These are phyloP conservation scores for Sextonia rubra DNA, from an alignment of 164 flowering plant genomes.

Conservation along the genomic window DNA sequence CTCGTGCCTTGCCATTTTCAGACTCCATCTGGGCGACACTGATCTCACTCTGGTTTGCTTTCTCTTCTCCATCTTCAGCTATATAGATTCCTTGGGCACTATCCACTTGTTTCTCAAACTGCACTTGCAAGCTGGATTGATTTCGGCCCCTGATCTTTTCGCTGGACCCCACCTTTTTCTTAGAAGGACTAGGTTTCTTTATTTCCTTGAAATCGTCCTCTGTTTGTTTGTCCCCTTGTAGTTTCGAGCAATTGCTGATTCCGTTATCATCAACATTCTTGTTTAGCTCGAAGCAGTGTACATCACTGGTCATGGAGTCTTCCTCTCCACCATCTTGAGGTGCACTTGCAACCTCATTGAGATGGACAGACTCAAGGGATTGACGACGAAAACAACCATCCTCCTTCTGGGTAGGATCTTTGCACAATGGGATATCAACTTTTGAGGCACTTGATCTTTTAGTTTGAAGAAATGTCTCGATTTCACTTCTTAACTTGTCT, in stretches of 20 bases:
- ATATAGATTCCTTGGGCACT: conserved; percentile 14
- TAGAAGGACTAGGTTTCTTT: conserved; percentile 17
- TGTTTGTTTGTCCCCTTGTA: conserved; percentile 21
- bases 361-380: conserved; percentile 62
- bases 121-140: conserved; percentile 26
- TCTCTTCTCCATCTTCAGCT: conserved; percentile 15
- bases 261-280: conserved; percentile 27
- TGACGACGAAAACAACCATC: conserved; percentile 25
- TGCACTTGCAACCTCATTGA: conserved; percentile 61
- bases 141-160: conserved; percentile 24
- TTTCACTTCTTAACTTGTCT: conserved; percentile 56
- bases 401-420: conserved; percentile 15
- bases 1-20: conserved; percentile 20
- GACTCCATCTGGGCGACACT: conserved; percentile 9
- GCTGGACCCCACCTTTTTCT: conserved; percentile 24
- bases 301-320: conserved; percentile 42
- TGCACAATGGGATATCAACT: conserved; percentile 5
- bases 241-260: conserved; percentile 15
- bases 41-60: conserved; percentile 14
- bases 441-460: conserved; percentile 24
- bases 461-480: conserved; percentile 64
- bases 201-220: conserved; percentile 17
- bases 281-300: conserved; percentile 49
- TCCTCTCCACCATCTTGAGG: conserved; percentile 56
- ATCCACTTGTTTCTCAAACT: conserved; percentile 32